Base-by-base conservation (phyloP, 1,139 yeast species). In the Saccharomyces pastorianus region DNA sequence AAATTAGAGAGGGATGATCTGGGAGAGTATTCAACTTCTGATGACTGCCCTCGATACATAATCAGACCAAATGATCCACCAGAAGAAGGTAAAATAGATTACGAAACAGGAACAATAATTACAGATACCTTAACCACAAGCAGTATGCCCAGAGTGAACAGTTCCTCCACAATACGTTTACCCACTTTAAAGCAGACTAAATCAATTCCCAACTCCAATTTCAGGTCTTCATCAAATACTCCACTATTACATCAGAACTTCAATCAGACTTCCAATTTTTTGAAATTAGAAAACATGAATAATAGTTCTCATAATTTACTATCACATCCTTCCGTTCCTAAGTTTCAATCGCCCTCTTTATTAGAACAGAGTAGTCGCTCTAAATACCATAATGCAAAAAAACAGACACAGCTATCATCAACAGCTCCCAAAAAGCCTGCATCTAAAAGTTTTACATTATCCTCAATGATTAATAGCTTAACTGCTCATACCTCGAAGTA, bases 1-100 rank as follows among this genome's bases (percentile, higher is more conserved):
- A 81, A 84, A 46, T 82, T 84, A 58, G 83, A 83, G 47, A 83
- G 83, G 56, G 96, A 89, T 66, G 95, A 86, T 68, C 75, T 83
- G 59, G 91, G 91, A 53, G 91, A 85, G 68, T 85, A 83, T 67
- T 78, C 83, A 1, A 72, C 80, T 2, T 76, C 83, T 14, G 73
- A 82, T 65, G 74, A 86, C 55, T 76, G 89, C 69, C 81, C 83
- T 64, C 81, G 87, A 75, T 77, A 85, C 73, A 64, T 80, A 67
- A 62, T 78, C 50, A 65, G 75, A 64, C 73, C 80, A 55, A 68
- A 73, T 58, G 72, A 73, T 55, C 70, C 74, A 49, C 62, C 67
- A 42, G 63, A 66, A 58, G 61, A 68, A 56, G 67, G 71, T 47
- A 64, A 65, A 51, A 62, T 70, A 25, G 71, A 71, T 55, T 62